Base-by-base conservation (phyloP, 441 rosid species). In the Raphanus hybrid region DNA sequence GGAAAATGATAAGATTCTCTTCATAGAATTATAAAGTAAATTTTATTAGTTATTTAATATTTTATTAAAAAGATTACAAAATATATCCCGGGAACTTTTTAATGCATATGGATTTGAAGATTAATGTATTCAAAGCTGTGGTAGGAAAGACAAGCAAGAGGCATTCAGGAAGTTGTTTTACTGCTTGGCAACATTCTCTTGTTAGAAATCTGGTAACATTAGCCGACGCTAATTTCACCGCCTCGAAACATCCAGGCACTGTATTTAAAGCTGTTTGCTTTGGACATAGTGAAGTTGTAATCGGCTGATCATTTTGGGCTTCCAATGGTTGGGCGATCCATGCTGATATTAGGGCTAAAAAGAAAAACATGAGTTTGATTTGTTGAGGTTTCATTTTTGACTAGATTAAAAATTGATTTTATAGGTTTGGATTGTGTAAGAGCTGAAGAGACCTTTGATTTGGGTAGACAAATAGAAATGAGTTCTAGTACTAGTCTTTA, bases 171-270 rank as follows among this genome's bases (percentile, higher is more conserved):
- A 59, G 48, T 58, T 11, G 1, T 65, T 26, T 11, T 2, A 74
- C 71, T 26, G 71, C 71, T 6, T 39, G 3, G 45, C 77, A 74
- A 74, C 77, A 65, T 0, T 35, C 58, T 14, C 6, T 11, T 65
- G 64, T 39, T 39, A 74, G 27, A 71, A 57, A 57, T 74, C 58
- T 74, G n/a, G 0, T 6, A 14, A 65, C 71, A 23, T 5, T 5
- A 6, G 3, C 43, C 8, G 60, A 12, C 10, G 58, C 58, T 15
- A 52, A 15, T 52, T 16, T 52, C 23, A 52, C 58, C 6, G 72
- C 58, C 43, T 59, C 34, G 3, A 16, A 41, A 67, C 73, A 67
- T 59, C 73, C 73, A 3, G 14, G 8, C 7, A 29, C 34, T 5
- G 32, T 67, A 18, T 29, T 50, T 59, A 75, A 14, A 3, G 57